phyloP scores from a whole-genome alignment of 768 basidiomycete species.

The Mycena leptocephala region DNA sequence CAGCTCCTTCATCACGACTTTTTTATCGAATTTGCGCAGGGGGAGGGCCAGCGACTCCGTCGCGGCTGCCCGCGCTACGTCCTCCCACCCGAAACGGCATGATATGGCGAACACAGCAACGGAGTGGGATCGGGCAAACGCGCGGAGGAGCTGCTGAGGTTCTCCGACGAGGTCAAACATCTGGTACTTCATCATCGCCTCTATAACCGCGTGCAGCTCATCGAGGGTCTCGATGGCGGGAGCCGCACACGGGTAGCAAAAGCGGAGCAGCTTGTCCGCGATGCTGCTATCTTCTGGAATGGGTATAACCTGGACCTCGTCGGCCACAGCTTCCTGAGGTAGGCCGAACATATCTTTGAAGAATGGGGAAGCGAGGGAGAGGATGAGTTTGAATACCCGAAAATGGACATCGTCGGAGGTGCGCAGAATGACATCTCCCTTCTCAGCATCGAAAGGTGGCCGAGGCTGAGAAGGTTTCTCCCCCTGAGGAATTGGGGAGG shows the following conservation, averaged over 20 bases:
- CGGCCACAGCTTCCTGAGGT: neutral
- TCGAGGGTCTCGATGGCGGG: neutral
- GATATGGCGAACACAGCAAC: constrained; percentile 5
- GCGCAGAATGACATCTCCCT: constrained; percentile 5
- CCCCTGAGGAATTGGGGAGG: neutral
- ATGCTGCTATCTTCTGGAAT: neutral
- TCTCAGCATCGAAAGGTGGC: neutral
- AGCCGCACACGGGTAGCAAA: constrained; percentile 3
- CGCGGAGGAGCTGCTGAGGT: neutral
- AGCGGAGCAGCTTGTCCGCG: neutral
- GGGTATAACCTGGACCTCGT: neutral
- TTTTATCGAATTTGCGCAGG: neutral
- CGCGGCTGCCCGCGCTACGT: neutral
- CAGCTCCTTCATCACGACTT: neutral
- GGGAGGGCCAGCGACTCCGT: neutral
- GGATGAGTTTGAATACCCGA: constrained; percentile 5
- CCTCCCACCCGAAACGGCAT: neutral
- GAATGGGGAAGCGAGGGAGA: neutral
- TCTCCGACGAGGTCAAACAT: neutral
- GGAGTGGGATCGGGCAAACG: neutral
- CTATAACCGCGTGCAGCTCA: constrained; percentile 1
- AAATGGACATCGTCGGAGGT: constrained; percentile 8
- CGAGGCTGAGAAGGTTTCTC: neutral
- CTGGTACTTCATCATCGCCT: constrained; percentile 5
- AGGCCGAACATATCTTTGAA: neutral